phyloP scores from a whole-genome alignment of 106 monocot species.

The Allium sativum region DNA sequence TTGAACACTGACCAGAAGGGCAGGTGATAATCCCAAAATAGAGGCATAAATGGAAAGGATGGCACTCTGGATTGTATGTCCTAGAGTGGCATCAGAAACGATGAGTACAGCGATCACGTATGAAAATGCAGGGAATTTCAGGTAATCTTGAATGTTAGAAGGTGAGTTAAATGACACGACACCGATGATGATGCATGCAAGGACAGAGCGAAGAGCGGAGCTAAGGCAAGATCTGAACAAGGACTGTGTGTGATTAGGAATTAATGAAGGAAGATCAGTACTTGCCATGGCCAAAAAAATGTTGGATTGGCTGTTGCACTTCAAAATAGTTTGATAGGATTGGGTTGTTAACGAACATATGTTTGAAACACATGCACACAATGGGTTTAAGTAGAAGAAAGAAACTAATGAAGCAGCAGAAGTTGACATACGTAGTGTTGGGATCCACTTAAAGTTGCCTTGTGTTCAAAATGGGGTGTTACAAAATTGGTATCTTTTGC shows the following conservation, averaged over 20 bases:
- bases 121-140: slow-evolving; percentile 52
- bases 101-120: slow-evolving; percentile 48
- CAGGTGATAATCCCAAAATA: slow-evolving; percentile 20
- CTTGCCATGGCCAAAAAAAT: too few relatives aligned
- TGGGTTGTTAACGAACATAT: too few relatives aligned
- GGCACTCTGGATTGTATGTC: slow-evolving; percentile 22
- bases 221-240: neutral
- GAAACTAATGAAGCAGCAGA: too few relatives aligned
- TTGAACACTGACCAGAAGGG: slow-evolving; percentile 2
- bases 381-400: too few relatives aligned
- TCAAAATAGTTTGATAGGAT: too few relatives aligned
- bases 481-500: too few relatives aligned
- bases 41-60: slow-evolving; percentile 21
- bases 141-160: slow-evolving; percentile 7
- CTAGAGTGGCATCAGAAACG: slow-evolving; percentile 41
- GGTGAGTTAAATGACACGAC: slow-evolving; percentile 11
- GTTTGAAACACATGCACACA: too few relatives aligned
- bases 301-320: too few relatives aligned
- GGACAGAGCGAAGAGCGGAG: slow-evolving; percentile 6
- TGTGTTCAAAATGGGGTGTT: too few relatives aligned
- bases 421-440: too few relatives aligned
- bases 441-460: too few relatives aligned
- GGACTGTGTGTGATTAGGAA: neutral
- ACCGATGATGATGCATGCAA: slow-evolving; percentile 5
- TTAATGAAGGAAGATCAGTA: neutral